Evolutionary conservation across 495 filamentous ascomycete species (phyloP).

Genomic region (Xylaria curta): DNA sequence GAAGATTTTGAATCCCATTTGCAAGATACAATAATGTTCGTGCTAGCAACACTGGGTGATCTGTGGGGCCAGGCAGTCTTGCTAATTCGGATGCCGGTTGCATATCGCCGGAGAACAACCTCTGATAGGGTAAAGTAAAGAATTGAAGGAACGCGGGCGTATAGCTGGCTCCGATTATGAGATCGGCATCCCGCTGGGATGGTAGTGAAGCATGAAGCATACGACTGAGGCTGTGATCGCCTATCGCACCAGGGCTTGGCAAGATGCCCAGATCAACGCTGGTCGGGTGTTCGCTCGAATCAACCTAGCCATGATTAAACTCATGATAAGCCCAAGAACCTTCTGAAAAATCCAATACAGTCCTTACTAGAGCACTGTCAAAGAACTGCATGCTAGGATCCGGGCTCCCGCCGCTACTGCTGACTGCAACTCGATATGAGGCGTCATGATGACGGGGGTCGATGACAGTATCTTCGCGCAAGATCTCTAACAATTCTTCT

Average conservation of each 20-base stretch:
- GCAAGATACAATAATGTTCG: constrained; percentile 10
- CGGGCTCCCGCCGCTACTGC: neutral
- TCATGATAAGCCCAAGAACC: neutral
- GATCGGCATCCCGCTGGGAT: neutral
- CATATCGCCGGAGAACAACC: neutral
- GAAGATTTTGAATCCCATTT: constrained; percentile 16
- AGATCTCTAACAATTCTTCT: neutral
- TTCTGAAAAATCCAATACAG: neutral
- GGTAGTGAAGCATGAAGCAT: neutral
- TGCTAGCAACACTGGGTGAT: constrained; percentile 10
- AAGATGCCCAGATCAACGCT: neutral
- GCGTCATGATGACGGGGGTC: neutral
- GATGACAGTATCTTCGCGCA: neutral
- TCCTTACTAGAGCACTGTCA: constrained; percentile 8
- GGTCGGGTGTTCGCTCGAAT: neutral
- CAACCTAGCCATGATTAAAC: neutral
- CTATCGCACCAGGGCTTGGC: neutral
- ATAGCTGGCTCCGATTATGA: neutral
- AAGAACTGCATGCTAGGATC: constrained; percentile 7
- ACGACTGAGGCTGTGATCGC: neutral
- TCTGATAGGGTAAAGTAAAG: neutral
- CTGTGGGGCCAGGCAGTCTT: neutral
- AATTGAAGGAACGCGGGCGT: neutral
- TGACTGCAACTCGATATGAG: neutral
- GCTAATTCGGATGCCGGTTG: neutral